Conservation (phyloP, 1,284 basidiomycete species). For the Pterulicium gracile region DNA sequence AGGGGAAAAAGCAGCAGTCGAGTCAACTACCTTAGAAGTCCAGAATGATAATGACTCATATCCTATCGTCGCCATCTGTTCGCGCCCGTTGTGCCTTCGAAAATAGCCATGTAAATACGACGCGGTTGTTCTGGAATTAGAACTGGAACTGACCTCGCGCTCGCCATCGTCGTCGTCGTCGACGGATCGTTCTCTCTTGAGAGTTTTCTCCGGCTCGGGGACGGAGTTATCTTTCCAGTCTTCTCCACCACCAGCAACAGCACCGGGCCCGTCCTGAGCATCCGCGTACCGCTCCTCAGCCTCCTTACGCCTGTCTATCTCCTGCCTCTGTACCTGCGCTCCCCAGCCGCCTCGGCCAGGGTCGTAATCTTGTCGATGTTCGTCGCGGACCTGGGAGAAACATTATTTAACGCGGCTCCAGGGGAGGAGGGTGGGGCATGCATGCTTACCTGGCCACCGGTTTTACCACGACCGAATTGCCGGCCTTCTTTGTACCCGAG, state of each 20-base stretch:
- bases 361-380: slow-evolving; percentile 96
- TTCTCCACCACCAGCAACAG: slow-evolving; percentile 75
- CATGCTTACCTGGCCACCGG: slow-evolving; percentile 76
- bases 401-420: neutral
- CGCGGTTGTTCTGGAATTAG: slow-evolving; percentile 6
- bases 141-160: slow-evolving; percentile 27
- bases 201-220: slow-evolving; percentile 28
- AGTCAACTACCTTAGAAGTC: slow-evolving; percentile 7
- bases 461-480: slow-evolving; percentile 95
- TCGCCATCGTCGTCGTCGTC: slow-evolving; percentile 66
- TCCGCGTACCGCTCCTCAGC: slow-evolving; percentile 88
- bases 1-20: neutral
- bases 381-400: slow-evolving; percentile 63
- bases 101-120: slow-evolving; percentile 8
- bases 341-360: slow-evolving; percentile 96
- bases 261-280: slow-evolving; percentile 66
- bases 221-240: slow-evolving; percentile 57
- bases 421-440: slow-evolving; percentile 4
- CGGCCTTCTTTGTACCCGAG: slow-evolving; percentile 96
- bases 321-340: slow-evolving; percentile 68
- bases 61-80: slow-evolving; percentile 1
- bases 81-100: slow-evolving; percentile 4
- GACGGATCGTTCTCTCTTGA: slow-evolving; percentile 59
- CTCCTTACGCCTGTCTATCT: slow-evolving; percentile 73
- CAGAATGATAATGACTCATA: neutral